These are phyloP conservation scores for Hippophae tibetana DNA, from an alignment of 306 rosid species.

Conservation along the genomic window DNA sequence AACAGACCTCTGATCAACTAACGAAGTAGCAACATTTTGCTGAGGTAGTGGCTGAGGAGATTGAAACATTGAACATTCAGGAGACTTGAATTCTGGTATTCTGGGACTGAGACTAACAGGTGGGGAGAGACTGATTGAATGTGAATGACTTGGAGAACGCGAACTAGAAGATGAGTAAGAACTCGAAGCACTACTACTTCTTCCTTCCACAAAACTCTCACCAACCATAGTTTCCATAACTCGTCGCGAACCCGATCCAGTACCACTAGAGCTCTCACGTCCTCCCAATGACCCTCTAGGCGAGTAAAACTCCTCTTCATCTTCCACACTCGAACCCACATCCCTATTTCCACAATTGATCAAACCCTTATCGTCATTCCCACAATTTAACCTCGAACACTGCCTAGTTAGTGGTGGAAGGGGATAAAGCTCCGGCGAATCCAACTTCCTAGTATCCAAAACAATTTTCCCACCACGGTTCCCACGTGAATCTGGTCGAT, in stretches of 20 bases:
- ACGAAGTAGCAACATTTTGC: slow-evolving; percentile 6
- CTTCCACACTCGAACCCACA: slow-evolving; percentile 23
- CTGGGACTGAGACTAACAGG: slow-evolving; percentile 30
- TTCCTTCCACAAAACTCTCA: slow-evolving; percentile 19
- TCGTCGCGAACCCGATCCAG: slow-evolving; percentile 67
- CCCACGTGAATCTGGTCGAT: slow-evolving; percentile 21
- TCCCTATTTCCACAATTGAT: slow-evolving; percentile 13
- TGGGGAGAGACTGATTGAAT: slow-evolving; percentile 41
- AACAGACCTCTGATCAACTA: not conserved
- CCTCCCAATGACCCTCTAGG: slow-evolving; percentile 68
- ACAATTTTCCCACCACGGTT: not conserved
- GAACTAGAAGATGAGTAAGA: slow-evolving; percentile 52
- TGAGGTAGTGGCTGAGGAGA: slow-evolving; percentile 1
- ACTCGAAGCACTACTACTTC: slow-evolving; percentile 29
- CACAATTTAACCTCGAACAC: slow-evolving; percentile 3
- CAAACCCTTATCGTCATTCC: slow-evolving; percentile 20
- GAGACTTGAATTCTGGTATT: slow-evolving; percentile 18
- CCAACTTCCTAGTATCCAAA: slow-evolving; percentile 35
- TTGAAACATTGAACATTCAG: slow-evolving; percentile 3
- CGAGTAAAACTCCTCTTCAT: slow-evolving; percentile 76
- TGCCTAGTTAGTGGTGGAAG: slow-evolving; percentile 41
- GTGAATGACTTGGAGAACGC: slow-evolving; percentile 53
- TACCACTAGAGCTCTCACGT: slow-evolving; percentile 15
- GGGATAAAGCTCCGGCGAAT: slow-evolving; percentile 49
- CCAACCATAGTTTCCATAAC: slow-evolving; percentile 23